A percentile compares a stretch with the other conserved stretches of the same genome.
Evolutionary conservation across 768 basidiomycete species (phyloP).

Genomic region (Hygrophorus russula): DNA sequence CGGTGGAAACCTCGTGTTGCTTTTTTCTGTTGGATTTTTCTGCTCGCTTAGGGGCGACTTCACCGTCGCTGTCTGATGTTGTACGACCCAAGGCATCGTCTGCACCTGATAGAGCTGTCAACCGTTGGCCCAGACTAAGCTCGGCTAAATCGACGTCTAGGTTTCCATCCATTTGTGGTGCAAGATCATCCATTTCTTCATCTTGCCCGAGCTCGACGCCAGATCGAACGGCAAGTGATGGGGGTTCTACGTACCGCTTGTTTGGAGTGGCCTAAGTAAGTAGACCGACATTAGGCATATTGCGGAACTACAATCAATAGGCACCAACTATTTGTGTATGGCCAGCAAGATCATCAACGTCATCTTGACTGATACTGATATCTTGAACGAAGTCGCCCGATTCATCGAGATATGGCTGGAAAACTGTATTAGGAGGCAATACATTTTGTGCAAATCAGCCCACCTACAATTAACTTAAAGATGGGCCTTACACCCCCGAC

Average conservation of each 20-base stretch:
- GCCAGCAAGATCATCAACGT: slow-evolving; percentile 8
- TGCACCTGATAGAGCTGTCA: slow-evolving; percentile 59
- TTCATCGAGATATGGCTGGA: slow-evolving; percentile 44
- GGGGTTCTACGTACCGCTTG: slow-evolving; percentile 59
- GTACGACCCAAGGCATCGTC: slow-evolving; percentile 21
- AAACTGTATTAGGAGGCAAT: background rate
- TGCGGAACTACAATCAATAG: background rate
- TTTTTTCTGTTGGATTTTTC: slow-evolving; percentile 23
- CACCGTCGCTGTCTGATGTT: slow-evolving; percentile 31
- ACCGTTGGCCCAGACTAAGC: slow-evolving; percentile 81
- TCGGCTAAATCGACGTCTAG: slow-evolving; percentile 83
- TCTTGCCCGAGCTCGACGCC: slow-evolving; percentile 57
- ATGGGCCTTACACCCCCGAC: slow-evolving; percentile 46
- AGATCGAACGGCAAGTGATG: slow-evolving; percentile 51
- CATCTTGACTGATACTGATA: slow-evolving; percentile 32
- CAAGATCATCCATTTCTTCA: slow-evolving; percentile 39
- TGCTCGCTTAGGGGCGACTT: slow-evolving; percentile 11
- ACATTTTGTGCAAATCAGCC: background rate
- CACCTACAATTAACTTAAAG: slow-evolving; percentile 47
- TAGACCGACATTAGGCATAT: background rate
- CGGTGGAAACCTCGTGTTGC: slow-evolving; percentile 25
- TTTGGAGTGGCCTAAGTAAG: slow-evolving; percentile 35
- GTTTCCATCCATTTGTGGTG: slow-evolving; percentile 46
- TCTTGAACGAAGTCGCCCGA: slow-evolving; percentile 42
- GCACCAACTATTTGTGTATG: slow-evolving; percentile 12